Evolutionary conservation across 2,329 filamentous ascomycete genomes (phyloP), one percentile per base, ranked within the genome.

Genomic region (Immersiporthe knoxdaviesiana): DNA sequence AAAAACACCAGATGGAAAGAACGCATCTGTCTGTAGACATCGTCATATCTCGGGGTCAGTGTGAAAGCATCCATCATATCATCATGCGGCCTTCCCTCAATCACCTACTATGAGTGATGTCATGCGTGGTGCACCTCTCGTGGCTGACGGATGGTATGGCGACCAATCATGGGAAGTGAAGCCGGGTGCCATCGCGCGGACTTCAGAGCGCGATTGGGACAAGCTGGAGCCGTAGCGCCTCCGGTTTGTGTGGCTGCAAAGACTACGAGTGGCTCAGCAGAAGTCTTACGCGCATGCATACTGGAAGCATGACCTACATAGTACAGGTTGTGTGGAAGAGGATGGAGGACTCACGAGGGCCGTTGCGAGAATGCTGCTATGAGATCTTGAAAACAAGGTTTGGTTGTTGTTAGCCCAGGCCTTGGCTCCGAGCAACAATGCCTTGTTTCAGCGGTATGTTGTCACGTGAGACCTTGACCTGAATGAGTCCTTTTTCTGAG

Each of bases 81-180:
- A 64, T 54, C 47, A 35, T 18, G 3, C 27, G 60, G 61, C 27
- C 21, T 47, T 10, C n/a, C 18, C 47, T 27, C n/a, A 44, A 37
- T 37, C 11, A 21, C 30, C 18, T 52, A n/a, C 12, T 21, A 8
- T n/a, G 10, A n/a, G 70, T 71, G 70, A 71, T 71, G 70, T 69
- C 70, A 71, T 71, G 63, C 18, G 60, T 32, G 47, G 61, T 65
- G 64, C 56, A 65, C n/a, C 37, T 27, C 27, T 58, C 12, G 39
- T 50, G 62, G 67, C 67, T 65, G 47, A 41, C 27, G 62, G 47
- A 35, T 24, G 62, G 52, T 27, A 64, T 61, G 32, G 60, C 54
- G 52, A 37, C 44, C 11, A 69, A 58, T 52, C 54, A 50, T 30
- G 44, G n/a, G 69, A 8, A 32, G 47, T 52, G 35, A 67, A 35